Percentiles rank a stretch among this genome's conserved stretches.
Evolutionary conservation across 2,329 filamentous ascomycete genomes (phyloP).

Genomic region (Sporothrix sp.): DNA sequence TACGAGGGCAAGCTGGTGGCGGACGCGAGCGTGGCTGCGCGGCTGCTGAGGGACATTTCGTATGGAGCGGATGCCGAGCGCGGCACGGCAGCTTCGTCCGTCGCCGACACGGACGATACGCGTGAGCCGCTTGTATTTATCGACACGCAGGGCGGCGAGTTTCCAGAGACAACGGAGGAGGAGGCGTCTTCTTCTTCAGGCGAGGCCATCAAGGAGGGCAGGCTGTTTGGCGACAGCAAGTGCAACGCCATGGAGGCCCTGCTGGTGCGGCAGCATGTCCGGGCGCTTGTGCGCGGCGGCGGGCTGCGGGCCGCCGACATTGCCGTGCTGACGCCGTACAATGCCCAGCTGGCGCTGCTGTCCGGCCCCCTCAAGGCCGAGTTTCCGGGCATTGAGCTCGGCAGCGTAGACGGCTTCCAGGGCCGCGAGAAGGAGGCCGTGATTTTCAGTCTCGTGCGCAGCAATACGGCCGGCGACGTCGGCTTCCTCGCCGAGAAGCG

Average conservation of each 20-base stretch:
- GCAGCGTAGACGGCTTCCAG: constrained; percentile 91
- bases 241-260: constrained; percentile 86
- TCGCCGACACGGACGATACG: constrained; percentile 77
- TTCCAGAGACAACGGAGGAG: constrained; percentile 72
- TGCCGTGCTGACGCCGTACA: constrained; percentile 91
- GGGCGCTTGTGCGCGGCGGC: constrained; percentile 56
- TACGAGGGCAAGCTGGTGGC: constrained; percentile 78
- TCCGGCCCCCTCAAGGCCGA: constrained; percentile 64
- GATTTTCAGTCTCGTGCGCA: constrained; percentile 85
- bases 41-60: constrained; percentile 66
- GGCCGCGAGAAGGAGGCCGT: constrained; percentile 95
- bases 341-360: constrained; percentile 77
- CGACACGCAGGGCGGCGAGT: constrained; percentile 92
- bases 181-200: constrained; percentile 39
- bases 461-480: constrained; percentile 77
- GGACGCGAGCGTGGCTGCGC: constrained; percentile 63
- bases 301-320: constrained; percentile 78
- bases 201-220: background rate
- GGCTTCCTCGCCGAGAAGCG: constrained; percentile 90
- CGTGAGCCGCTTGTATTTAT: constrained; percentile 82
- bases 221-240: constrained; percentile 54
- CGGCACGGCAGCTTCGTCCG: constrained; percentile 21
- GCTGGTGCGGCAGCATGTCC: constrained; percentile 69
- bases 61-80: constrained; percentile 42
- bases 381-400: constrained; percentile 82